Evolutionary conservation across 2,329 filamentous ascomycete genomes (phyloP).

Genomic region (Zymoseptoria pseudotritici): DNA sequence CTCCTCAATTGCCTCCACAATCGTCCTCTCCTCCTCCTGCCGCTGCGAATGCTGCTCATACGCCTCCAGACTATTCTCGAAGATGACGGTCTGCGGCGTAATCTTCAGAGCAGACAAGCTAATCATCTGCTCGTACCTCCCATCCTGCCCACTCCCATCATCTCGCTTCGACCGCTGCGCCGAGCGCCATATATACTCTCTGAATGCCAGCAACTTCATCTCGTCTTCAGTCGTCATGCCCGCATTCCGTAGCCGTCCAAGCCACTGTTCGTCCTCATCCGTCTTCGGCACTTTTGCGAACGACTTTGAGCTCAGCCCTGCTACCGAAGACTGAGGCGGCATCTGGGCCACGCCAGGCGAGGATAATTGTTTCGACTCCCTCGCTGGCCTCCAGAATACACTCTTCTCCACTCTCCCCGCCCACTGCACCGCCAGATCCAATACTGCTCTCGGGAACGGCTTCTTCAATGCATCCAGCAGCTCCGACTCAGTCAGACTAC

Average conservation of each 20-base stretch:
- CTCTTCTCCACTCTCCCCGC: slow-evolving; percentile 62
- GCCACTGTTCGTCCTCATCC: slow-evolving; percentile 90
- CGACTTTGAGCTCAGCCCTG: slow-evolving; percentile 50
- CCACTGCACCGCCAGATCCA: slow-evolving; percentile 83
- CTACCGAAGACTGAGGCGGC: slow-evolving; percentile 50
- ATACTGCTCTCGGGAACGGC: slow-evolving; percentile 68
- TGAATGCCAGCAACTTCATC: slow-evolving; percentile 73
- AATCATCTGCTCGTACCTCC: slow-evolving; percentile 60
- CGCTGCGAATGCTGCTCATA: slow-evolving; percentile 31
- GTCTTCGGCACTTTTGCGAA: slow-evolving; percentile 64
- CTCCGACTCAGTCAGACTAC: slow-evolving; percentile 62
- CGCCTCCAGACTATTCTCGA: slow-evolving; percentile 64
- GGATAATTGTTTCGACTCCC: slow-evolving; percentile 62
- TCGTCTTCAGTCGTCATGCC: slow-evolving; percentile 81
- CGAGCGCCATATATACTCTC: slow-evolving; percentile 86
- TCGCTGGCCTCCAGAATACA: slow-evolving; percentile 76
- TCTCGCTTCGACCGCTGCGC: slow-evolving; percentile 62
- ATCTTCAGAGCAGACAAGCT: slow-evolving; percentile 68
- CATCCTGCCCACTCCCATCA: slow-evolving; percentile 35
- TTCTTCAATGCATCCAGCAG: slow-evolving; percentile 77
- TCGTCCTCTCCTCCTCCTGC: slow-evolving; percentile 48
- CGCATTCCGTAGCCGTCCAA: slow-evolving; percentile 74
- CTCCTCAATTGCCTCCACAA: slow-evolving; percentile 83
- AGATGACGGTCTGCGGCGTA: slow-evolving; percentile 82
- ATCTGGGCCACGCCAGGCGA: slow-evolving; percentile 41